Evolutionary conservation across 1,139 yeast genomes (phyloP).

Genomic region (Debaryomyces nepalensis): DNA sequence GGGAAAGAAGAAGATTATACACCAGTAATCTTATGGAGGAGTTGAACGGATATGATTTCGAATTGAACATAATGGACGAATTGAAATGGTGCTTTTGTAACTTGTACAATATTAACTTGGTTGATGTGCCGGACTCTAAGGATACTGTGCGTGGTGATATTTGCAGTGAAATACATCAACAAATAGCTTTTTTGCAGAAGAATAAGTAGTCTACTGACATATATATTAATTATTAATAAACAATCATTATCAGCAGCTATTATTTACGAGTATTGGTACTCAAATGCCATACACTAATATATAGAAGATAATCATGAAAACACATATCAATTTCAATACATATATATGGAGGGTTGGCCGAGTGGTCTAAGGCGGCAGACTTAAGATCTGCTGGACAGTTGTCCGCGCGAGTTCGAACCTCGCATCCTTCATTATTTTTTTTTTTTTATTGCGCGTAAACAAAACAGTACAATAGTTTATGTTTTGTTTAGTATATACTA

Average conservation of each 20-base stretch:
- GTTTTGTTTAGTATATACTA: background rate
- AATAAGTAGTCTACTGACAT: conserved; percentile 2
- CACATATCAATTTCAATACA: background rate
- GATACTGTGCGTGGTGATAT: conserved; percentile 28
- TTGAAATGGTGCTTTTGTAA: conserved; percentile 36
- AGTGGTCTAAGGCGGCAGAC: conserved; percentile 62
- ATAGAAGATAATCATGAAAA: background rate
- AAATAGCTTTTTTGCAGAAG: conserved; percentile 28
- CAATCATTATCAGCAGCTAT: background rate
- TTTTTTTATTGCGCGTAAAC: conserved; percentile 12
- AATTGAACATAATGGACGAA: conserved; percentile 30
- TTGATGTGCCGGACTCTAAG: conserved; percentile 27
- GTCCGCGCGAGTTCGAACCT: conserved; percentile 86
- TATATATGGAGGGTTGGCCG: conserved; percentile 53
- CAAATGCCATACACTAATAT: too few species aligned
- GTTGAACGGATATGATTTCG: conserved; percentile 35
- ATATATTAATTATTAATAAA: background rate
- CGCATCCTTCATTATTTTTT: conserved; percentile 69
- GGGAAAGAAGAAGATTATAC: conserved; percentile 35
- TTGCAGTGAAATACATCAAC: conserved; percentile 31
- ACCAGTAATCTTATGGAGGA: conserved; percentile 31
- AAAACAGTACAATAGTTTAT: conserved; percentile 3
- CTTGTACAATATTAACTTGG: conserved; percentile 25
- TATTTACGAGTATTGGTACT: too few species aligned
- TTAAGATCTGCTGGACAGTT: conserved; percentile 56